Evolutionary conservation across 2,329 filamentous ascomycete genomes (phyloP).

Genomic region (Cytospora schulzeri): DNA sequence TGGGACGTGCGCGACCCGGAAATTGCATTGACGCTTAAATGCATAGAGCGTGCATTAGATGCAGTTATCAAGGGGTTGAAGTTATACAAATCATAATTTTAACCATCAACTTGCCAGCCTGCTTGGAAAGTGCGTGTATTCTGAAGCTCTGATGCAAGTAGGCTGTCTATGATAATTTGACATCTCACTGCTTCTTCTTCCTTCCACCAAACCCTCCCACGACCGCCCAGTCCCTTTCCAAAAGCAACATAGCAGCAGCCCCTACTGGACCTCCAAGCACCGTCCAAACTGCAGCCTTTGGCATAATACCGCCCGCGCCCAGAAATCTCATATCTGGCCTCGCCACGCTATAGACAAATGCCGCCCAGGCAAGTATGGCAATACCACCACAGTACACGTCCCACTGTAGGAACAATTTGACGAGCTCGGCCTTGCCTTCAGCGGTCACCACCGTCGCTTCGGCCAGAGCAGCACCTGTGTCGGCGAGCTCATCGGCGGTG

Average conservation of each 20-base stretch:
- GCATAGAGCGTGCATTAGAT: not conserved
- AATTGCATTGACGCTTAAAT: too few species aligned
- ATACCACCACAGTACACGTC: constrained; percentile 47
- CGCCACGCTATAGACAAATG: constrained; percentile 39
- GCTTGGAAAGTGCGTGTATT: not conserved
- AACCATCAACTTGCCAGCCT: too few species aligned
- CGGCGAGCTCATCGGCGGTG: constrained; percentile 41
- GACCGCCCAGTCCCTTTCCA: constrained; percentile 47
- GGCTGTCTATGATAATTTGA: not conserved
- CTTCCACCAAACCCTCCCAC: not conserved
- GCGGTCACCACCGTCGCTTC: constrained; percentile 34
- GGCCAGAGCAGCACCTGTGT: not conserved
- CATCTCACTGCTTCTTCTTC: not conserved
- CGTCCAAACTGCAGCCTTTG: constrained; percentile 40
- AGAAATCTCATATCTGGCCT: constrained; percentile 29
- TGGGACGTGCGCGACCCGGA: not conserved
- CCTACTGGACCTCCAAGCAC: constrained; percentile 46
- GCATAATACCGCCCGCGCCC: constrained; percentile 30
- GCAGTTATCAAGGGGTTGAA: not conserved
- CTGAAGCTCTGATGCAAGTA: not conserved
- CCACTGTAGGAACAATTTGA: constrained; percentile 50
- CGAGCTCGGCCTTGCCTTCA: constrained; percentile 42
- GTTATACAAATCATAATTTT: not conserved
- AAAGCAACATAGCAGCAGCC: constrained; percentile 47
- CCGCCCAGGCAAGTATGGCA: constrained; percentile 48